phyloP scores from a whole-genome alignment of 108 stramenopile genomes.

The Asterionellopsis glacialis region DNA sequence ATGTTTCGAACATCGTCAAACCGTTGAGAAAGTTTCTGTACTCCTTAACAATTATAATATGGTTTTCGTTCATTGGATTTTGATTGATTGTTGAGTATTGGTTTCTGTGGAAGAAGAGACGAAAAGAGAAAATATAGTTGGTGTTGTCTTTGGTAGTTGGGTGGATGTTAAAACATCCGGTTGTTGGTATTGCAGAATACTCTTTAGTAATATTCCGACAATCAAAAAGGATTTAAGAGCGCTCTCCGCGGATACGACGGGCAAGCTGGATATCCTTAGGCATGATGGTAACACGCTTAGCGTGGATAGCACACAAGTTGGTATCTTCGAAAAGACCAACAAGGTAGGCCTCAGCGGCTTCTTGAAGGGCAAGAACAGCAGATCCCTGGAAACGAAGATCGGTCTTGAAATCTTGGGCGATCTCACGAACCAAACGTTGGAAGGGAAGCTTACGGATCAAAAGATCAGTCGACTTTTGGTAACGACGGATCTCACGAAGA shows the following conservation, averaged over 20 bases:
- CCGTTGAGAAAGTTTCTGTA: too few relatives aligned
- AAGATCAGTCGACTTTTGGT: conserved; percentile 94
- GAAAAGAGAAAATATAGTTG: conserved; percentile 2
- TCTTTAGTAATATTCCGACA: not conserved
- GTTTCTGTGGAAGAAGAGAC: not conserved
- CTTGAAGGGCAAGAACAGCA: conserved; percentile 92
- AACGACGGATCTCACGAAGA: conserved; percentile 96
- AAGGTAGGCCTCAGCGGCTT: conserved; percentile 93
- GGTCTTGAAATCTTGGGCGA: conserved; percentile 95
- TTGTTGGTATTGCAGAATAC: conserved; percentile 3
- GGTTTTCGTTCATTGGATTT: too few relatives aligned
- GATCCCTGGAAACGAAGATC: conserved; percentile 97
- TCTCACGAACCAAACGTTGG: conserved; percentile 95
- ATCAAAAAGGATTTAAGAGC: conserved; percentile 37
- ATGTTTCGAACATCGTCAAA: too few relatives aligned
- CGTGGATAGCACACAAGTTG: conserved; percentile 96
- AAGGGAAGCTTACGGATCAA: conserved; percentile 96
- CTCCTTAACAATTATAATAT: too few relatives aligned
- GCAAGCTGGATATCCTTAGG: conserved; percentile 94
- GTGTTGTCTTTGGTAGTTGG: conserved; percentile 5
- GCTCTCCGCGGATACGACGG: conserved; percentile 70
- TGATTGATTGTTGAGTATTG: too few relatives aligned
- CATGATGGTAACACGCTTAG: conserved; percentile 99
- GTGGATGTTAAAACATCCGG: conserved; percentile 23
- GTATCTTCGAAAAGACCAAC: conserved; percentile 97